Conservation (phyloP, 2,329 filamentous ascomycete species). For the Pyrenochaeta sp. region DNA sequence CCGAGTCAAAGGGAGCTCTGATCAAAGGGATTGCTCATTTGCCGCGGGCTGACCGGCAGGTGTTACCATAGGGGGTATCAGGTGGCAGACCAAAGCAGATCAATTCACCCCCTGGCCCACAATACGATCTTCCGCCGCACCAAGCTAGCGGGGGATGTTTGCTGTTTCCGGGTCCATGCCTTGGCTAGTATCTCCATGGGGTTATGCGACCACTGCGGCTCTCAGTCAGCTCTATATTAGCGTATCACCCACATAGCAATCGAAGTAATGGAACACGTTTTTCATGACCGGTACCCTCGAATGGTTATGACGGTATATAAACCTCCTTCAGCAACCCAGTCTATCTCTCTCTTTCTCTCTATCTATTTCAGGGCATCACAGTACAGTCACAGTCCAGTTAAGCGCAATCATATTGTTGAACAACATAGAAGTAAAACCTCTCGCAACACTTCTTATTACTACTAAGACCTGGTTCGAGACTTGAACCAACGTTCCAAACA, state of each 20-base stretch:
- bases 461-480: background rate
- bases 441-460: background rate
- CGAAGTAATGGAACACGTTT: conserved; percentile 1
- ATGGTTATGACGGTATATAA: conserved; percentile 23
- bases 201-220: conserved; percentile 36
- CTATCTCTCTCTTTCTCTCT: too few relatives aligned
- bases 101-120: conserved; percentile 22
- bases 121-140: conserved; percentile 28
- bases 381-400: background rate
- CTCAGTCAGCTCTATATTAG: conserved; percentile 42
- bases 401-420: too few relatives aligned
- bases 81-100: conserved; percentile 32
- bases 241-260: conserved; percentile 8
- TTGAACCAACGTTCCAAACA: conserved; percentile 14
- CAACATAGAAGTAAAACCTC: background rate
- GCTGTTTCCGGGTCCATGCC: conserved; percentile 13
- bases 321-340: conserved; percentile 2
- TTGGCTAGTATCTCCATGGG: conserved; percentile 18
- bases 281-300: conserved; percentile 2
- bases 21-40: conserved; percentile 20
- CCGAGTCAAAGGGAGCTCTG: conserved; percentile 27
- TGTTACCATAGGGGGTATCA: conserved; percentile 28
- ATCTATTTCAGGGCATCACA: conserved; percentile 2
- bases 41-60: conserved; percentile 34
- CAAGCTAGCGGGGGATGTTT: conserved; percentile 20